phyloP scores from a whole-genome alignment of 2,329 filamentous ascomycete species.

The Drechslerella stenobrocha region DNA sequence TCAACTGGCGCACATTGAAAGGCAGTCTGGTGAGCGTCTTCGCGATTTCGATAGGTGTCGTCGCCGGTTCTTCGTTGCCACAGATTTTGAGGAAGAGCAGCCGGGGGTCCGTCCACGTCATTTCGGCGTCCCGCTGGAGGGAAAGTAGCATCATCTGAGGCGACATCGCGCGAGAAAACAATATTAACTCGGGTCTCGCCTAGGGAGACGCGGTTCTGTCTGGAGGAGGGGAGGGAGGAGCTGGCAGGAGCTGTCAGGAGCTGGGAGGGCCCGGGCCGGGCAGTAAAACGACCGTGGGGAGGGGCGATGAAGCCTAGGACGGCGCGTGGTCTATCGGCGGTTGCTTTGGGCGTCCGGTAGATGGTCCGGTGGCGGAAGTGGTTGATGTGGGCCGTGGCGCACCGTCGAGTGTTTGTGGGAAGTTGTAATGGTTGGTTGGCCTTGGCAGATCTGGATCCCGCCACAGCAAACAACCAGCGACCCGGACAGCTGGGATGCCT shows the following conservation, averaged over 20 bases:
- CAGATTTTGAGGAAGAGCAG: constrained; percentile 40
- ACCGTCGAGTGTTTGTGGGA: too few species aligned
- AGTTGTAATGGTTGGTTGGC: too few species aligned
- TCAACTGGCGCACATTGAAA: constrained; percentile 36
- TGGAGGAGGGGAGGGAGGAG: background rate
- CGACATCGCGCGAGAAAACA: background rate
- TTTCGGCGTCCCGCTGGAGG: constrained; percentile 18
- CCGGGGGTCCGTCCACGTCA: constrained; percentile 28
- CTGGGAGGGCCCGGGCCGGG: too few species aligned
- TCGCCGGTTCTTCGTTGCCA: constrained; percentile 41
- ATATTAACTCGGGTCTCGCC: constrained; percentile 1
- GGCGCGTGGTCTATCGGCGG: too few species aligned
- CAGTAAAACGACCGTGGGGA: too few species aligned
- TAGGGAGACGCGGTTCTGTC: background rate
- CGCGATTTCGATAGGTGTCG: constrained; percentile 39
- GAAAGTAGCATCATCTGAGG: constrained; percentile 40
- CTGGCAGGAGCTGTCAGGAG: background rate
- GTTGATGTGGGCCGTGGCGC: too few species aligned
- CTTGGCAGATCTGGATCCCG: too few species aligned
- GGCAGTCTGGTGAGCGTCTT: constrained; percentile 38
- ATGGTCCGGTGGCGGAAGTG: too few species aligned
- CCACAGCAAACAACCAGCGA: too few species aligned
- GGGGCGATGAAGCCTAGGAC: too few species aligned
- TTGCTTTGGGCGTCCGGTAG: too few species aligned
- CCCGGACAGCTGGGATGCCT: too few species aligned